Evolutionary conservation across 345 rosid genomes (phyloP).

Genomic region (Boechera retrofracta): DNA sequence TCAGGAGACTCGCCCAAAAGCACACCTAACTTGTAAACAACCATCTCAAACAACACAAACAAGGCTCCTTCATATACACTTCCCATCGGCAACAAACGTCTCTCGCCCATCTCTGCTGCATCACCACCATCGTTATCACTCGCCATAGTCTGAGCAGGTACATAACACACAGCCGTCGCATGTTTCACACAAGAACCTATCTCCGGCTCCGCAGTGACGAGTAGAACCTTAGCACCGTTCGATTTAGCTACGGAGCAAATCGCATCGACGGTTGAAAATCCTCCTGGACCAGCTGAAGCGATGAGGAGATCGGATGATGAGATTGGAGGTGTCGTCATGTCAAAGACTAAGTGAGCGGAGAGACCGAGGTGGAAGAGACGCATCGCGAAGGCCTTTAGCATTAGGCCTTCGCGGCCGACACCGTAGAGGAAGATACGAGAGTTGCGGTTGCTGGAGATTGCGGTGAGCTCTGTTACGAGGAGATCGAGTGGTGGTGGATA

Average conservation of each 20-base stretch:
- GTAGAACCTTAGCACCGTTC: slow-evolving; percentile 62
- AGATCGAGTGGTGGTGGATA: slow-evolving; percentile 61
- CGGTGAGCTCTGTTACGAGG: slow-evolving; percentile 56
- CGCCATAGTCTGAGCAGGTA: slow-evolving; percentile 91
- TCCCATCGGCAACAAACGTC: slow-evolving; percentile 86
- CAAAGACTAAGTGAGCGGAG: slow-evolving; percentile 74
- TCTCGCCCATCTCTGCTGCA: slow-evolving; percentile 11
- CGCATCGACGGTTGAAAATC: slow-evolving; percentile 88
- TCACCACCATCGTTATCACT: slow-evolving; percentile 46
- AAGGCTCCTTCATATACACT: slow-evolving; percentile 86
- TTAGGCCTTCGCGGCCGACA: slow-evolving; percentile 87
- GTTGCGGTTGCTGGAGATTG: slow-evolving; percentile 48
- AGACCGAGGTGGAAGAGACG: slow-evolving; percentile 83
- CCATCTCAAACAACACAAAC: slow-evolving; percentile 95
- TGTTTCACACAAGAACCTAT: slow-evolving; percentile 62
- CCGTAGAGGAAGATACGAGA: slow-evolving; percentile 78
- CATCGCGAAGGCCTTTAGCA: slow-evolving; percentile 88
- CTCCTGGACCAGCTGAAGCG: slow-evolving; percentile 83
- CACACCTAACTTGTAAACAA: slow-evolving; percentile 67
- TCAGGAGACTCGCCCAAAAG: slow-evolving; percentile 64
- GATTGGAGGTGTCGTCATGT: slow-evolving; percentile 86
- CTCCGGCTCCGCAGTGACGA: slow-evolving; percentile 75
- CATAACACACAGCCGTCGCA: slow-evolving; percentile 67
- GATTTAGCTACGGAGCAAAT: slow-evolving; percentile 70
- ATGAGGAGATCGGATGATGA: slow-evolving; percentile 67